Conservation (phyloP, 1,284 basidiomycete species). For the Ceratobasidium sp. region DNA sequence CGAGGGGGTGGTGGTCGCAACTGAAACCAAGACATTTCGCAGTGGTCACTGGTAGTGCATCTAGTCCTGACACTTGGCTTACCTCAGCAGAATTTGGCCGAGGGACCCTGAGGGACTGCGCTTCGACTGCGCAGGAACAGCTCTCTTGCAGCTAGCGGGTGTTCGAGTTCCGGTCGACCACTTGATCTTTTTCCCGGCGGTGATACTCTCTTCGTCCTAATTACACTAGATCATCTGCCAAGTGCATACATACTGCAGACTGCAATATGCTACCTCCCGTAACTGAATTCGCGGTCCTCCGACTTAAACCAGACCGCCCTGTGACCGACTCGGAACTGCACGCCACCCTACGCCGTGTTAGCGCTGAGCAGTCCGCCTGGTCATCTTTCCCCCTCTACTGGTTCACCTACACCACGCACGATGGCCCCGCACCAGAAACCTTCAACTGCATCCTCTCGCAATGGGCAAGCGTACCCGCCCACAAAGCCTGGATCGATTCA, state of each 20-base stretch:
- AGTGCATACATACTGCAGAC: neutral
- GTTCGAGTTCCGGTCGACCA: neutral
- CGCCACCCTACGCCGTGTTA: slow-evolving; percentile 16
- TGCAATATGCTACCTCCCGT: slow-evolving; percentile 24
- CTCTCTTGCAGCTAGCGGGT: neutral
- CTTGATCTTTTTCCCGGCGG: neutral
- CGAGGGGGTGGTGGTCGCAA: slow-evolving; percentile 22
- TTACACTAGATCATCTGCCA: neutral
- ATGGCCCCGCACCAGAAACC: slow-evolving; percentile 20
- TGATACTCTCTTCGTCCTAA: too few relatives aligned
- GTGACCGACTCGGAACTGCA: slow-evolving; percentile 4
- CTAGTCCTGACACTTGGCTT: neutral
- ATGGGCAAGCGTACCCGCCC: slow-evolving; percentile 30
- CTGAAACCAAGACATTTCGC: neutral
- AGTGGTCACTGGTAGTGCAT: neutral
- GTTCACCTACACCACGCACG: slow-evolving; percentile 27
- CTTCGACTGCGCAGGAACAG: slow-evolving; percentile 8
- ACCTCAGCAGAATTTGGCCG: neutral
- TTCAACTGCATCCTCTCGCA: slow-evolving; percentile 37
- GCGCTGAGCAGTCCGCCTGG: slow-evolving; percentile 33
- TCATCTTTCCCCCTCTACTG: slow-evolving; percentile 34
- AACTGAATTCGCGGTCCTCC: slow-evolving; percentile 29
- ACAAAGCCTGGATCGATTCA: slow-evolving; percentile 41
- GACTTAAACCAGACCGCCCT: slow-evolving; percentile 6
- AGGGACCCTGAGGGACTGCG: slow-evolving; percentile 3